Conservation (phyloP, 2,329 filamentous ascomycete species). For the Trichoderma atrobrunneum region DNA sequence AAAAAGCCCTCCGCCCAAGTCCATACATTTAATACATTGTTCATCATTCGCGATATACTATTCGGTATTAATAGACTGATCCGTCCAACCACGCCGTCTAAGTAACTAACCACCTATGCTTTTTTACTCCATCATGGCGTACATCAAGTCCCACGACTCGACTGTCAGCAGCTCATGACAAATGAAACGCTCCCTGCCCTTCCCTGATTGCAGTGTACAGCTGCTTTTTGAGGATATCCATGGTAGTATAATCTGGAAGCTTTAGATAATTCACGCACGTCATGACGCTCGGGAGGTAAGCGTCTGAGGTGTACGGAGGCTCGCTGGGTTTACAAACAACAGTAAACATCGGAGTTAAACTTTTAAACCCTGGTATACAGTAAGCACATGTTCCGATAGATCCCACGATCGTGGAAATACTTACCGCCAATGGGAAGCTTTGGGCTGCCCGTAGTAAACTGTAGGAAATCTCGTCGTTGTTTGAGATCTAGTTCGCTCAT, state of each 20-base stretch:
- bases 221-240: conserved; percentile 74
- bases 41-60: background rate
- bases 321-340: conserved; percentile 99
- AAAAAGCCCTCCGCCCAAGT: background rate
- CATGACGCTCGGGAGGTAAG: conserved; percentile 99
- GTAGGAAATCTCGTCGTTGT: conserved; percentile 87
- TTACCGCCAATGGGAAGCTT: conserved; percentile 96
- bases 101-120: background rate
- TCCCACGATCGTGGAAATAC: conserved; percentile 21
- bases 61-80: background rate
- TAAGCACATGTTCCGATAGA: conserved; percentile 30
- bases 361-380: conserved; percentile 75
- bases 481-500: conserved; percentile 81
- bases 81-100: background rate
- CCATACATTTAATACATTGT: background rate
- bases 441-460: conserved; percentile 96
- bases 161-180: conserved; percentile 52
- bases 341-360: conserved; percentile 95
- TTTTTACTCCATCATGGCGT: background rate
- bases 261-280: conserved; percentile 99
- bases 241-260: conserved; percentile 84
- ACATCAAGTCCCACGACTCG: background rate
- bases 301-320: conserved; percentile 86
- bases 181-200: conserved; percentile 95
- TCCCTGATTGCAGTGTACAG: conserved; percentile 86